A percentile compares a stretch with the other conserved stretches of the same genome.
Evolutionary conservation across 2,329 filamentous ascomycete genomes (phyloP).

Genomic region (Pezizomycotina sp.): DNA sequence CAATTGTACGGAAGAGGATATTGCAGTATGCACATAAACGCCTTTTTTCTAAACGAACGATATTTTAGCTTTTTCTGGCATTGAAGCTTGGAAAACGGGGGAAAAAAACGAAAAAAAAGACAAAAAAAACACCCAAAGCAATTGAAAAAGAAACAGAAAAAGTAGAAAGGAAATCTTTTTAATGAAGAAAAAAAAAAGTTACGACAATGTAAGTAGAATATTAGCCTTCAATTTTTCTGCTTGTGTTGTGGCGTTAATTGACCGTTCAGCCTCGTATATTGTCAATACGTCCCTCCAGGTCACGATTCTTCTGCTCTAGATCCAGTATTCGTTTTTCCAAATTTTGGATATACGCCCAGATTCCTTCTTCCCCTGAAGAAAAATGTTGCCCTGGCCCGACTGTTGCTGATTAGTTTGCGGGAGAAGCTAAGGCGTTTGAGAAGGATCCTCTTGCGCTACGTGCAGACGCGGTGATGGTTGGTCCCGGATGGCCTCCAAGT

Average conservation of each 20-base stretch:
- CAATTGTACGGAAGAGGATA: conserved; percentile 10
- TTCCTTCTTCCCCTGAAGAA: conserved; percentile 43
- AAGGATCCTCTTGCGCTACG: conserved; percentile 16
- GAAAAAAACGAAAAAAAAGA: conserved; percentile 1
- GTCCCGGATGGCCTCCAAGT: conserved; percentile 19
- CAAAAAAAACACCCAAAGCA: conserved; percentile 3
- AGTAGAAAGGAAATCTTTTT: conserved; percentile 3
- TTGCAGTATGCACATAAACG: conserved; percentile 5
- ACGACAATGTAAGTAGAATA: conserved; percentile 14
- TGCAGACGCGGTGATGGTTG: conserved; percentile 10
- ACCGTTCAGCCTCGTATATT: conserved; percentile 1
- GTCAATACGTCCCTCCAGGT: conserved; percentile 28
- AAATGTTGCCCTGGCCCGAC: conserved; percentile 42
- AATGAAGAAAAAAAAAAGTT: conserved; percentile 5
- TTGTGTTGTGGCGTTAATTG: conserved; percentile 1
- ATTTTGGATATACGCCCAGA: conserved; percentile 57
- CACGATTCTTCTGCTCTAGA: conserved; percentile 33
- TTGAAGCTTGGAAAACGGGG: not conserved
- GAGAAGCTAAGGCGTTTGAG: conserved; percentile 12
- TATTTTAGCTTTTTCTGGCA: too few relatives aligned
- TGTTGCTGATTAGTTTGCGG: conserved; percentile 7
- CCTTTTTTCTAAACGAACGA: too few relatives aligned
- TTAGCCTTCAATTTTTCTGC: conserved; percentile 19
- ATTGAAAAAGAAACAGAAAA: not conserved
- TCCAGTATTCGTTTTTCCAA: conserved; percentile 45